phyloP scores from a whole-genome alignment of 2,329 filamentous ascomycete genomes.

The Balansia obtecta region DNA sequence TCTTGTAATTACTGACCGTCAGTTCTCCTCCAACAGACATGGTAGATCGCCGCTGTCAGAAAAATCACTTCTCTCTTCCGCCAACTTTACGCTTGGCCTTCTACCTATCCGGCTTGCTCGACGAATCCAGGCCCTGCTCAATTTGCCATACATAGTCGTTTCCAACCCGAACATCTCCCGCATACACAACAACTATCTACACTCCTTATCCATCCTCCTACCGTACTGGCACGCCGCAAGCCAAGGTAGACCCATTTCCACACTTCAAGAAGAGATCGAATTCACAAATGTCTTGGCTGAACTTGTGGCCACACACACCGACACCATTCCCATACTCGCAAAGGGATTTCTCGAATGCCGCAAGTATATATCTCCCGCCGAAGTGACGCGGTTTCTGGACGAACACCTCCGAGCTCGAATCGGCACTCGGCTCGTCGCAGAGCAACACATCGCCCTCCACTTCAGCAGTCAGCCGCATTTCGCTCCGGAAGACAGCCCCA shows the following conservation, averaged over 20 bases:
- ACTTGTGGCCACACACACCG: slow-evolving; percentile 85
- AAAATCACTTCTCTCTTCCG: slow-evolving; percentile 71
- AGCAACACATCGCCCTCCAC: slow-evolving; percentile 93
- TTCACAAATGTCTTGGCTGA: slow-evolving; percentile 92
- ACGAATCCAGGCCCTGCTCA: slow-evolving; percentile 83
- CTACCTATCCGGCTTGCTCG: slow-evolving; percentile 87
- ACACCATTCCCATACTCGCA: slow-evolving; percentile 88
- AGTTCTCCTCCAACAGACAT: slow-evolving; percentile 29
- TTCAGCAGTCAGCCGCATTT: slow-evolving; percentile 57
- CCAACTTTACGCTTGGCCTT: slow-evolving; percentile 89
- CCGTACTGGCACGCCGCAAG: slow-evolving; percentile 54
- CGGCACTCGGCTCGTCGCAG: slow-evolving; percentile 83
- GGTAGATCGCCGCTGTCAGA: slow-evolving; percentile 77
- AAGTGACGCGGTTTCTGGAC: slow-evolving; percentile 88
- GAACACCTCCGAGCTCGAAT: slow-evolving; percentile 89
- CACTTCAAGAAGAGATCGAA: slow-evolving; percentile 72
- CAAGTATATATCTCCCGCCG: slow-evolving; percentile 69
- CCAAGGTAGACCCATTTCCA: slow-evolving; percentile 29
- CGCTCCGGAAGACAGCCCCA: slow-evolving; percentile 38
- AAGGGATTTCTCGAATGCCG: slow-evolving; percentile 87
- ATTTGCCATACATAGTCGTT: slow-evolving; percentile 93
- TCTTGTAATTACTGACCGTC: background rate
- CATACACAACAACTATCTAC: slow-evolving; percentile 93
- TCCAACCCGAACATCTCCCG: slow-evolving; percentile 91
- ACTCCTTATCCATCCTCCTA: slow-evolving; percentile 80